Conservation (phyloP, 139 green algal genomes). For the Chara braunii region DNA sequence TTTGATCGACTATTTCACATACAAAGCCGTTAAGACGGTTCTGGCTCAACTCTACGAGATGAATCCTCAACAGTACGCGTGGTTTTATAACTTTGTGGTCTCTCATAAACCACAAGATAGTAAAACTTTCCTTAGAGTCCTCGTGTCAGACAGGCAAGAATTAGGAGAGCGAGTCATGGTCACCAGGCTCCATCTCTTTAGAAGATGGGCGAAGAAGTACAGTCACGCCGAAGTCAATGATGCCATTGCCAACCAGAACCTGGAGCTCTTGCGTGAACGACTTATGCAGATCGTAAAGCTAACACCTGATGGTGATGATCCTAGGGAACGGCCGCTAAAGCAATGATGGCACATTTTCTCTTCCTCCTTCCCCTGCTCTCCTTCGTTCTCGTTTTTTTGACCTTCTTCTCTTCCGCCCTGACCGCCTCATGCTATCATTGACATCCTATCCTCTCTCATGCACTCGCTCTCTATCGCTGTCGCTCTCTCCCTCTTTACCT, state of each 20-base stretch:
- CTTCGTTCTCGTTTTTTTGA: too few species aligned
- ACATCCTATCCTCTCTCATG: too few species aligned
- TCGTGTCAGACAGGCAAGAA: constrained; percentile 35
- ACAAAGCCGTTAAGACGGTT: constrained; percentile 36
- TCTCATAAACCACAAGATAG: constrained; percentile 14
- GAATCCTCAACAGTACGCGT: constrained; percentile 30
- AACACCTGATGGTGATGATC: constrained; percentile 15
- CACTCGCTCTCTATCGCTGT: too few species aligned
- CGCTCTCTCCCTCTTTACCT: too few species aligned
- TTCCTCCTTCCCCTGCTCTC: too few species aligned
- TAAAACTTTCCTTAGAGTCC: constrained; percentile 10
- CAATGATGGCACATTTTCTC: too few species aligned
- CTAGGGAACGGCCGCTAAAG: neutral
- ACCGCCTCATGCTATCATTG: too few species aligned
- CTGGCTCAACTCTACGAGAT: constrained; percentile 35
- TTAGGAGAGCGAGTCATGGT: constrained; percentile 32
- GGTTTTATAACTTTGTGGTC: constrained; percentile 37
- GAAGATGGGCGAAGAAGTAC: constrained; percentile 32
- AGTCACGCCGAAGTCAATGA: constrained; percentile 29
- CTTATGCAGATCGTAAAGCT: constrained; percentile 36
- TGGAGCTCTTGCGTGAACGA: constrained; percentile 26
- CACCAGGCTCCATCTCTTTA: constrained; percentile 31
- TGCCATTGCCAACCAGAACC: constrained; percentile 27
- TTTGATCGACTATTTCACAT: constrained; percentile 38
- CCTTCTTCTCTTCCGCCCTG: too few species aligned